Base-by-base conservation (phyloP, 2,329 filamentous ascomycete genomes). In the Cyphellophora europaea region DNA sequence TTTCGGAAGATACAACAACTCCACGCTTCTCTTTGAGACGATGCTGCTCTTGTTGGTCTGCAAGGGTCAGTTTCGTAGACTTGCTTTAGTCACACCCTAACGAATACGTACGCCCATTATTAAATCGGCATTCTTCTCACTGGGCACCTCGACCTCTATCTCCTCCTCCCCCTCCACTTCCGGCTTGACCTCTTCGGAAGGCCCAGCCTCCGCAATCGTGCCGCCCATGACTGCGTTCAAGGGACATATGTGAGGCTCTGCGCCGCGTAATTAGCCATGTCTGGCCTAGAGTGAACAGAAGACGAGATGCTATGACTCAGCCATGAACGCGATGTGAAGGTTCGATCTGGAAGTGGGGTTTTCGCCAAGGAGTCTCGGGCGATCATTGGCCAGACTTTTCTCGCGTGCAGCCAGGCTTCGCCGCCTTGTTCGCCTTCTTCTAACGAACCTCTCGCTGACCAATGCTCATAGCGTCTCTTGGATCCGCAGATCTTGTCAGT, bases 31-130 rank as follows among this genome's bases (percentile, higher is more conserved):
- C 56, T 95, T 95, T 11, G 87, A 94, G 11, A 88, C 80, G 48
- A 94, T 94, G 52, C 84, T 93, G 59, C 83, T 89, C 54, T 79
- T 88, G 56, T 94, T 94, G 38, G 87, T 95, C 74, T 83, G 49
- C 33, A 19, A 30, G 18, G 28, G 16, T n/a, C 10, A 12, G 17
- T 36, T 16, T 35, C 25, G n/a, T 23, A 12, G n/a, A 19, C 11
- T 32, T 13, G 21, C 30, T 35, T 19, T 40, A 33, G 27, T 30
- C 15, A 32, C n/a, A n/a, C n/a, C n/a, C n/a, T n/a, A n/a, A n/a
- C n/a, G n/a, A n/a, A 23, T 27, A 60, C 65, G 48, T 57, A 71
- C 67, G 33, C 59, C 62, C 69, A 72, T 73, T 36, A 74, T 67
- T 40, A 69, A 52, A 42, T 67, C 67, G 38, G 71, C 67, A 38